These are phyloP conservation scores for Vanilla planifolia DNA, from an alignment of 106 monocot species.

Conservation along the genomic window DNA sequence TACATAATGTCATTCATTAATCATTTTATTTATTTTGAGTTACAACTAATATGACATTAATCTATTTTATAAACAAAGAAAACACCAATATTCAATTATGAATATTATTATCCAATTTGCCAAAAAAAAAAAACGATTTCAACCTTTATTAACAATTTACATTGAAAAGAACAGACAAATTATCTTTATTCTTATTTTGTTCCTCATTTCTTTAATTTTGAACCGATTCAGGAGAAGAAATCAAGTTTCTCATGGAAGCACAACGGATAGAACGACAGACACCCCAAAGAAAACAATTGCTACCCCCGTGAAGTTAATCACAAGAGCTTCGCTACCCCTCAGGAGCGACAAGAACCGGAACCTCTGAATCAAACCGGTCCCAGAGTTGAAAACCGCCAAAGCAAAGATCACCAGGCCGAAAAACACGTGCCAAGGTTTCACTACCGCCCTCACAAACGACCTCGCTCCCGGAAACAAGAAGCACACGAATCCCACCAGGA, in stretches of 20 bases:
- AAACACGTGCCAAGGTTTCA: slow-evolving; percentile 29
- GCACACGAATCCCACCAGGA: slow-evolving; percentile 15
- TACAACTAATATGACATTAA: no score
- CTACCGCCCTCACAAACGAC: slow-evolving; percentile 3
- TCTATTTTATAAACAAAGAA: no score
- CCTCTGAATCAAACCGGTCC: slow-evolving; percentile 20
- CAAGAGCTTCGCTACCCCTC: slow-evolving; percentile 10
- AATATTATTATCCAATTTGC: no score
- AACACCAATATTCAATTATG: no score
- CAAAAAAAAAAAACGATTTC: no score
- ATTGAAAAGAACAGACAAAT: no score
- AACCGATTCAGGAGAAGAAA: no score
- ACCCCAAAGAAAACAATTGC: slow-evolving; percentile 32
- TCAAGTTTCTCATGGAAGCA: slow-evolving; percentile 7
- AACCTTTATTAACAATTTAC: no score
- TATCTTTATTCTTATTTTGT: no score
- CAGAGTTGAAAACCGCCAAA: slow-evolving; percentile 22
- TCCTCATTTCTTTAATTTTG: no score
- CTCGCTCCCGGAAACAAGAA: slow-evolving; percentile 18
- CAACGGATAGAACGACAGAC: slow-evolving; percentile 5
- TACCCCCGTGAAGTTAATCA: slow-evolving; percentile 29
- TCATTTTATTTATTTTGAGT: no score
- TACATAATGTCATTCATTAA: no score
- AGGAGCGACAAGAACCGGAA: not conserved
- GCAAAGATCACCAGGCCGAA: slow-evolving; percentile 24